phyloP scores from a whole-genome alignment of 768 basidiomycete species.

The Clitopilus hobsonii region DNA sequence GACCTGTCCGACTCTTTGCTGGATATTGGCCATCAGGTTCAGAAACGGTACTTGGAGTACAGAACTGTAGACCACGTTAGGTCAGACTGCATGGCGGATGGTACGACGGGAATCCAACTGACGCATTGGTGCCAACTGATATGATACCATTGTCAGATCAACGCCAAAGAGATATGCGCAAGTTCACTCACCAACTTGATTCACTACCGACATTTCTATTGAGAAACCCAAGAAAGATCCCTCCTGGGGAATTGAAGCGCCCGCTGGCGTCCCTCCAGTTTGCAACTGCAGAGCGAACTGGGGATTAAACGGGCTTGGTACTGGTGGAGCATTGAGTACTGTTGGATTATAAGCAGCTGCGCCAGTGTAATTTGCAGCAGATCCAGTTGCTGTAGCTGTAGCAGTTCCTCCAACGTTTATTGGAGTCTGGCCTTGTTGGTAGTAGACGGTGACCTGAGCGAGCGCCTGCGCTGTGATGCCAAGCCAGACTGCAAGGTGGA shows the following conservation, averaged over 20 bases:
- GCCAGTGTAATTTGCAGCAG: slow-evolving; percentile 40
- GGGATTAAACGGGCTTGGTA: slow-evolving; percentile 40
- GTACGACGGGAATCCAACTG: neutral
- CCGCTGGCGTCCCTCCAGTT: slow-evolving; percentile 21
- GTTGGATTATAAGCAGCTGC: slow-evolving; percentile 51
- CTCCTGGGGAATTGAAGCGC: slow-evolving; percentile 30
- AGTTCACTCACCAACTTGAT: slow-evolving; percentile 44
- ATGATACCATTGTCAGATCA: neutral
- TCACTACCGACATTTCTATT: slow-evolving; percentile 59
- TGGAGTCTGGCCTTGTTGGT: slow-evolving; percentile 24
- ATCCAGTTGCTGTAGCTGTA: slow-evolving; percentile 27
- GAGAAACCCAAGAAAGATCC: slow-evolving; percentile 52
- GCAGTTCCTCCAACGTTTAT: slow-evolving; percentile 16
- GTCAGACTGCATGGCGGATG: neutral
- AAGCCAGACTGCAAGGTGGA: neutral
- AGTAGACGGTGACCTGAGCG: slow-evolving; percentile 31
- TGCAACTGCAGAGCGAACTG: slow-evolving; percentile 43
- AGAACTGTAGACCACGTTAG: slow-evolving; percentile 15
- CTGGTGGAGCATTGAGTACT: slow-evolving; percentile 42
- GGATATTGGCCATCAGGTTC: slow-evolving; percentile 76
- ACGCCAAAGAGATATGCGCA: neutral
- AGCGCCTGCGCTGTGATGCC: slow-evolving; percentile 5
- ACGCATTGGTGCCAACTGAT: neutral
- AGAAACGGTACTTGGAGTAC: slow-evolving; percentile 60
- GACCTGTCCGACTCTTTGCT: slow-evolving; percentile 56